These are phyloP conservation scores for Eragrostis curvula DNA, from an alignment of 176 grass and related monocot genomes.

Conservation along the genomic window DNA sequence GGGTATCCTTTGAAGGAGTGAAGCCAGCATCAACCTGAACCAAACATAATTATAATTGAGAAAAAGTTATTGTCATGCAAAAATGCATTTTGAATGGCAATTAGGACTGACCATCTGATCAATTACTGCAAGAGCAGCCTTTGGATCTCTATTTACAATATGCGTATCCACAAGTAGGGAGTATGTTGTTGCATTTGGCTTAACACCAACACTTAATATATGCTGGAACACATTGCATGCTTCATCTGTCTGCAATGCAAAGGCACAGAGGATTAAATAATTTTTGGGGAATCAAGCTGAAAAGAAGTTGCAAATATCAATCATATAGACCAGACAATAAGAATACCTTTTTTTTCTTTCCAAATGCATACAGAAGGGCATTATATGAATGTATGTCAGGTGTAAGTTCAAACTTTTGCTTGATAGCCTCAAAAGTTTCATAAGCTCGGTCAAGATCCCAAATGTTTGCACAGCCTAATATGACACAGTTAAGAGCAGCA, in stretches of 20 bases:
- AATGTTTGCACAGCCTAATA: conserved; percentile 96
- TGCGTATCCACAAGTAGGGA: conserved; percentile 74
- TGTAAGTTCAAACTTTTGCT: conserved; percentile 74
- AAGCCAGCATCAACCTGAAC: conserved; percentile 80
- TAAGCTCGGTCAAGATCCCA: conserved; percentile 97
- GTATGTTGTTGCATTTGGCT: conserved; percentile 90
- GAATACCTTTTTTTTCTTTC: conserved; percentile 80
- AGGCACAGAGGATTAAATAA: conserved; percentile 25
- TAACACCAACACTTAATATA: conserved; percentile 73
- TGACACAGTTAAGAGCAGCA: conserved; percentile 94
- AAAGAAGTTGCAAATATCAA: conserved; percentile 29
- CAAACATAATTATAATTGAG: conserved; percentile 31
- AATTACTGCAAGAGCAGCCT: conserved; percentile 72
- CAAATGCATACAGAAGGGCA: conserved; percentile 84
- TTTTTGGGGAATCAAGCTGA: conserved; percentile 3
- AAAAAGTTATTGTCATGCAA: neutral
- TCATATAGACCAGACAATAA: conserved; percentile 1
- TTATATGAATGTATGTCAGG: conserved; percentile 98
- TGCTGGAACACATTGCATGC: conserved; percentile 85
- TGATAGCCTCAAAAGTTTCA: conserved; percentile 91
- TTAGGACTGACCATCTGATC: conserved; percentile 66
- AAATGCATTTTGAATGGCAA: conserved; percentile 31
- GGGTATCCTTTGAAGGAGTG: conserved; percentile 73
- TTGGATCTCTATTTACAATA: conserved; percentile 76
- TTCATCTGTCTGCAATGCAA: conserved; percentile 69